Percentiles rank a stretch among this genome's conserved stretches.
Evolutionary conservation across 257 asterid genomes (phyloP).

Genomic region (Solanum raphanifolium): DNA sequence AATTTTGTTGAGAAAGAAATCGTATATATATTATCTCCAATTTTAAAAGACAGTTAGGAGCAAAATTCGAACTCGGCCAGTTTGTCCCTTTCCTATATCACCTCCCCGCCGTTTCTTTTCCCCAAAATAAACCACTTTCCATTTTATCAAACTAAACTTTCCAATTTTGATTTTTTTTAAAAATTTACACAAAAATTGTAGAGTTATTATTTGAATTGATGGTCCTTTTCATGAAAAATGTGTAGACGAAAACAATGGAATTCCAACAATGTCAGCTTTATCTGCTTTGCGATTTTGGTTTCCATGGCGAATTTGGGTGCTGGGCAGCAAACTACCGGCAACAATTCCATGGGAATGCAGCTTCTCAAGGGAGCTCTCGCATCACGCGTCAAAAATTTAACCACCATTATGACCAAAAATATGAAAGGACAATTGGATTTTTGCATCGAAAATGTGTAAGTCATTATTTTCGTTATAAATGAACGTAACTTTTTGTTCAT

Average conservation of each 20-base stretch:
- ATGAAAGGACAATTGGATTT: slow-evolving; percentile 32
- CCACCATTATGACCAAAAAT: slow-evolving; percentile 37
- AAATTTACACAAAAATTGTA: not conserved
- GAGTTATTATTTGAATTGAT: not conserved
- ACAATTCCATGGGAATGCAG: slow-evolving; percentile 32
- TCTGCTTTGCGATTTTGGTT: not conserved
- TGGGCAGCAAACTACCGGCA: not conserved
- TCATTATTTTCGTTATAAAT: not conserved
- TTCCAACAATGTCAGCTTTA: not conserved
- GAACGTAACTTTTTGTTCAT: not conserved
- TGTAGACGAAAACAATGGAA: not conserved
- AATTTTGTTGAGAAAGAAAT: not conserved
- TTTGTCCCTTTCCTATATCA: slow-evolving; percentile 35
- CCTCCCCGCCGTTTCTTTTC: slow-evolving; percentile 79
- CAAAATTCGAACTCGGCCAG: slow-evolving; percentile 19
- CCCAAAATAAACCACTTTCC: not conserved
- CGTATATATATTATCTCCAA: not conserved
- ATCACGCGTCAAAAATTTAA: slow-evolving; percentile 46
- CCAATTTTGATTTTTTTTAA: not conserved
- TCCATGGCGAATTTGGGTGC: not conserved
- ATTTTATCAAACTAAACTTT: not conserved
- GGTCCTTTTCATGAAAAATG: not conserved
- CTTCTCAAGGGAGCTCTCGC: slow-evolving; percentile 37
- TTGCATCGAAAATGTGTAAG: slow-evolving; percentile 67
- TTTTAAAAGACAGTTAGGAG: not conserved